Base-by-base conservation (phyloP, 2,329 filamentous ascomycete genomes). In the Coniochaeta sp. region DNA sequence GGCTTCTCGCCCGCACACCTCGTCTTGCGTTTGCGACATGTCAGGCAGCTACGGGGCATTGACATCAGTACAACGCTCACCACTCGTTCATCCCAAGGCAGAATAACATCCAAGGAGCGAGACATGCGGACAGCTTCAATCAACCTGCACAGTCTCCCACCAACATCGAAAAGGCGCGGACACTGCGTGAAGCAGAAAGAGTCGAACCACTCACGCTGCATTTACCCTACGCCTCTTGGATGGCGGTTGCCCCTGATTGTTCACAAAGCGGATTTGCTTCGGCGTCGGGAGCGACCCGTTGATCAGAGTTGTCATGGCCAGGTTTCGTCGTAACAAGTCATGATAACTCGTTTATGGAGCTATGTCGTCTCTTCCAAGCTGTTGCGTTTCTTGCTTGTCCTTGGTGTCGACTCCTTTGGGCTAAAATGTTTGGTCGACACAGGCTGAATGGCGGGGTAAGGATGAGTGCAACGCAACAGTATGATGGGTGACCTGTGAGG, bases 171-270 rank as follows among this genome's bases (percentile, higher is more conserved):
- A 17, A 22, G 52, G 19, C 24, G 22, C 12, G 6, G 47, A 33
- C 47, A 19, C 40, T 43, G 40, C 40, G n/a, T 43, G 5, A 19
- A 31, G 9, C 7, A 64, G 60, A 60, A 63, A 50, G 59, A 62
- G 62, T 33, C 14, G 52, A 22, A 60, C 63, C 60, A 81, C 86
- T 74, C 80, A 90, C 85, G 90, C 90, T 68, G 89, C 88, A 75
- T 88, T 91, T 69, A 93, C 90, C 67, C 90, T 82, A 70, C 90
- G 83, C 67, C 89, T 81, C 74, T 93, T 93, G 28, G 88, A 88
- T 63, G 90, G 89, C 57, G 90, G 90, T 65, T 90, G 88, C 63
- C 90, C 89, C 74, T 92, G 89, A 68, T 88, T 91, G 65, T 91
- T 89, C 67, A 93, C 89, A 72, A 93, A 93, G 67, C 89, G 88